Evolutionary conservation across 352 stramenopile species (phyloP).

Genomic region (Phytophthora vignae): DNA sequence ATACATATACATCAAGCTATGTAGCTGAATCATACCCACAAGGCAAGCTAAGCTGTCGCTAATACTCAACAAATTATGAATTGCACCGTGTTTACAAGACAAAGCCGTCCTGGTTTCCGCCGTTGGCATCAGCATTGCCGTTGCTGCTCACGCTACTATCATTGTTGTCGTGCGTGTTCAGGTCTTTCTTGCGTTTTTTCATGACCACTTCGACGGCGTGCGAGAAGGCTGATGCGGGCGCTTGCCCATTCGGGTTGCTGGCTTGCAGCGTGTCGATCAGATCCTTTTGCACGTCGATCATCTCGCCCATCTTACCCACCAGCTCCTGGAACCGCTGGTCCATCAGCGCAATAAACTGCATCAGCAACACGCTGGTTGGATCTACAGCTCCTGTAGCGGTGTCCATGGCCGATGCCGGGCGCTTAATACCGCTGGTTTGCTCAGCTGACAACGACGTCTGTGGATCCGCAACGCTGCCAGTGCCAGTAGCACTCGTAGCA

Average conservation of each 20-base stretch:
- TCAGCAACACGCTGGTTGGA: conserved; percentile 47
- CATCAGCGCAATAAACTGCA: conserved; percentile 71
- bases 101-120: conserved; percentile 14
- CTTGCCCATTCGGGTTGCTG: conserved; percentile 46
- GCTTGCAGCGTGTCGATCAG: conserved; percentile 67
- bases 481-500: not conserved
- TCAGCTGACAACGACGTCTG: conserved; percentile 2
- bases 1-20: no score
- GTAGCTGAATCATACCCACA: not conserved
- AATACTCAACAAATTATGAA: not conserved
- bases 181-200: conserved; percentile 55
- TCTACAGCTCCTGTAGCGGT: conserved; percentile 26
- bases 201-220: conserved; percentile 45
- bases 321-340: conserved; percentile 80
- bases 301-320: conserved; percentile 76
- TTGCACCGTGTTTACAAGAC: conserved; percentile 23
- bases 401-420: conserved; percentile 38
- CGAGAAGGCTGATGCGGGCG: conserved; percentile 41
- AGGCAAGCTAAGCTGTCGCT: not conserved
- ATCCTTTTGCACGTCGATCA: conserved; percentile 78
- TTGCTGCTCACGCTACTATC: conserved; percentile 8
- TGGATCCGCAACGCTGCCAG: not conserved
- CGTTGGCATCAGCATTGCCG: conserved; percentile 1
- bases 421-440: conserved; percentile 38
- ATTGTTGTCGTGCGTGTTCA: conserved; percentile 9